A percentile compares a stretch with the other conserved stretches of the same genome.
phyloP scores from a whole-genome alignment of 176 grass and related monocot genomes.

The Oryza meyeriana region DNA sequence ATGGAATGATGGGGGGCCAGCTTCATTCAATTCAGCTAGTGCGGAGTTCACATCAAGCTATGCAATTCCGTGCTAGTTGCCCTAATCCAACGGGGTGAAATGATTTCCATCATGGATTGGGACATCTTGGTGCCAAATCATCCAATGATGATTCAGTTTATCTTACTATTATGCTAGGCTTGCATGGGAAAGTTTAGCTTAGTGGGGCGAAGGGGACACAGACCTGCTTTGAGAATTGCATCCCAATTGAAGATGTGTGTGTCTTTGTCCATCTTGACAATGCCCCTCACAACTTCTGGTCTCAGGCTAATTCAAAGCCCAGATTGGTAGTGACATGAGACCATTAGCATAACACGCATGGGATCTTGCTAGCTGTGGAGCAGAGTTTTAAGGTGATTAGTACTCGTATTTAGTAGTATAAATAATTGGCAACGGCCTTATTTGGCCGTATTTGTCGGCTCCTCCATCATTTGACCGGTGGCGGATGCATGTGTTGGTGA shows the following conservation, averaged over 20 bases:
- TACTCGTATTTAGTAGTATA: not conserved
- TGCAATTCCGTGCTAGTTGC: slow-evolving; percentile 35
- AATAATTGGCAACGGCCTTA: slow-evolving; percentile 34
- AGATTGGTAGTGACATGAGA: slow-evolving; percentile 13
- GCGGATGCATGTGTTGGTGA: slow-evolving; percentile 32
- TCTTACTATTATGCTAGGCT: slow-evolving; percentile 1
- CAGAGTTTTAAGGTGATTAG: slow-evolving; percentile 16
- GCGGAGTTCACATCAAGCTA: slow-evolving; percentile 39
- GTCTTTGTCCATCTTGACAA: slow-evolving; percentile 27
- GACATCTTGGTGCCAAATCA: slow-evolving; percentile 18
- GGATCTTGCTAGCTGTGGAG: slow-evolving; percentile 26
- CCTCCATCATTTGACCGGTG: slow-evolving; percentile 47
- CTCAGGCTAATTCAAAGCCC: not conserved
- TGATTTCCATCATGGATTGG: slow-evolving; percentile 24
- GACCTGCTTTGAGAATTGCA: slow-evolving; percentile 19
- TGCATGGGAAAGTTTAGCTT: not conserved
- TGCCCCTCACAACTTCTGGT: not conserved
- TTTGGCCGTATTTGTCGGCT: slow-evolving; percentile 43
- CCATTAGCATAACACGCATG: not conserved
- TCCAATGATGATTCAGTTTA: slow-evolving; percentile 18
- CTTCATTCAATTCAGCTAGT: slow-evolving; percentile 32
- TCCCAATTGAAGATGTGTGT: not conserved
- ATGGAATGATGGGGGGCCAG: not conserved
- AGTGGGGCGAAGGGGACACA: slow-evolving; percentile 22
- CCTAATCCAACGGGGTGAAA: slow-evolving; percentile 8